A percentile compares a stretch with the other conserved stretches of the same genome.
Conservation (phyloP, 208 protist species). For the Trichomonas vaginalis region DNA sequence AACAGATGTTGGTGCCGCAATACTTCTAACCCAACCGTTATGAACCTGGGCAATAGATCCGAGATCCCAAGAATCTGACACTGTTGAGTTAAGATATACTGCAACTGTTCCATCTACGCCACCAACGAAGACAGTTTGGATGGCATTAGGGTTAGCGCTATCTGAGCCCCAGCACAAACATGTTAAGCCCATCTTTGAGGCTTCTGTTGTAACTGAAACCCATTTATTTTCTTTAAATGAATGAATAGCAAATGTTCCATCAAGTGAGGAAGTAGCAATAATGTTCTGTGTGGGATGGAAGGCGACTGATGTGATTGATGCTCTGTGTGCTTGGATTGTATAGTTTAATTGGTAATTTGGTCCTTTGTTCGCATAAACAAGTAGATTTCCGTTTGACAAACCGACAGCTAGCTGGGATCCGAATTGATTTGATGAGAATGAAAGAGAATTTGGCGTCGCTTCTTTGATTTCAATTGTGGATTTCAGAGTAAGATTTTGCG, state of each 20-base stretch:
- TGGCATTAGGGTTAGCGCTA: neutral
- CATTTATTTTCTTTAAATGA: neutral
- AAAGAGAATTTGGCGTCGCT: neutral
- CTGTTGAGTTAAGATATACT: neutral
- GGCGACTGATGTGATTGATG: neutral
- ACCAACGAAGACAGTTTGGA: neutral
- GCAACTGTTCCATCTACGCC: neutral
- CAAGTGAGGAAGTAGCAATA: neutral
- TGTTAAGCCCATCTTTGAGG: neutral
- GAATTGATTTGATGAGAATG: neutral
- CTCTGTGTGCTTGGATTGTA: neutral
- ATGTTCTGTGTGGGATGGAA: neutral
- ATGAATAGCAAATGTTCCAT: neutral
- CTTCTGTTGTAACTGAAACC: neutral
- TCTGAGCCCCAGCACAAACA: neutral
- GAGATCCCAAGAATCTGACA: neutral
- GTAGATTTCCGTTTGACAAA: neutral
- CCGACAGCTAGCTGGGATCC: neutral
- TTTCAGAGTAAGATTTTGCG: neutral
- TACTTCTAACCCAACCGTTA: neutral
- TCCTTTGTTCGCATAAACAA: neutral
- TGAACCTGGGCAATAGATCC: neutral
- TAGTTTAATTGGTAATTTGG: neutral
- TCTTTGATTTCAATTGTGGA: neutral
- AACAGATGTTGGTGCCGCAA: neutral